Evolutionary conservation across 306 rosid species (phyloP), one percentile per base, ranked within the genome.

Genomic region (Prunus armeniaca): DNA sequence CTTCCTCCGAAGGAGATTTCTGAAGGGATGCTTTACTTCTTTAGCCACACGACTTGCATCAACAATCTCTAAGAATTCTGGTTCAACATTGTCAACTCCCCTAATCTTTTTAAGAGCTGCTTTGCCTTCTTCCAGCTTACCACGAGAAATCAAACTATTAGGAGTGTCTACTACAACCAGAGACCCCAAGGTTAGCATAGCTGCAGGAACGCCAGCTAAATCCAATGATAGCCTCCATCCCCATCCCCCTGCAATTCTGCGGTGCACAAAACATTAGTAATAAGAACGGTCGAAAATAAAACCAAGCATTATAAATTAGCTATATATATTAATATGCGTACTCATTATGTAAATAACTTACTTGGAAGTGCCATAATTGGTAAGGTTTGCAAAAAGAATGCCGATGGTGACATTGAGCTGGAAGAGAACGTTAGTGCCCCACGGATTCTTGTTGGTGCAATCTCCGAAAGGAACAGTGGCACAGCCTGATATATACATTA

Each of bases 371-470:
- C 76, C 83, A 28, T 88, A 93, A 30, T 91, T 93, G 85, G 91
- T 81, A 2, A 91, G 84, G 73, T 78, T 86, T 5, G 98, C 91
- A 15, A 89, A 89, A 38, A 93, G 93, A 69, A 93, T 89, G n/a
- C 98, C 98, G 20, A 93, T 78, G 47, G 97, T 93, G 67, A 91
- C 81, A 65, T 91, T 88, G 18, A 93, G 88, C 70, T 91, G 98
- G 57, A 93, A 91, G 25, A 91, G 63, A 47, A 91, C 91, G 82
- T 93, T 93, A 68, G 74, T 5, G 83, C 95, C 78, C 98, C 98
- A 30, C 98, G 93, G 34, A 93, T 93, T 76, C 97, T 91, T 9
- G 97, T 78, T 1, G 97, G 98, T 4, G 24, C 24, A 22, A 22
- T 22, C 24, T 22, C 24, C 24, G 24, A 22, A 22, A 22, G 24